A percentile compares a stretch with the other conserved stretches of the same genome.
phyloP scores from a whole-genome alignment of 352 stramenopile species.

The Phytophthora palmivora region DNA sequence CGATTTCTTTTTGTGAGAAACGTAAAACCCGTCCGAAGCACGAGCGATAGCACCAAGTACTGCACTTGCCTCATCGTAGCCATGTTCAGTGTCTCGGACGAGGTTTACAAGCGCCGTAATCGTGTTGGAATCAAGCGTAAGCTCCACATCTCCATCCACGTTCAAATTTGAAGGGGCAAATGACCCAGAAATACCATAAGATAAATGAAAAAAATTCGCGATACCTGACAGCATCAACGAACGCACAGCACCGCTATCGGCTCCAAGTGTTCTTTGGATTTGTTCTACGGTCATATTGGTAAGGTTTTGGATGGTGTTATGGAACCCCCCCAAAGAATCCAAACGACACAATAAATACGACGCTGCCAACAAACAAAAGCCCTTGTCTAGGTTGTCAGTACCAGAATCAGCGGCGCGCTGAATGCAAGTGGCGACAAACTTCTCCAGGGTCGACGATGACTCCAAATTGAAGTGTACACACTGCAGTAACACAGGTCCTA shows the following conservation, averaged over 20 bases:
- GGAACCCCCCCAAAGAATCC: conserved; percentile 32
- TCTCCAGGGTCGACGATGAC: conserved; percentile 33
- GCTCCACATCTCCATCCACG: conserved; percentile 16
- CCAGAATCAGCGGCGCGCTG: conserved; percentile 24
- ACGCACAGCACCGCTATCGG: conserved; percentile 6
- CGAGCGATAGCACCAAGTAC: conserved; percentile 47
- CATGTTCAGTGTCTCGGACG: conserved; percentile 15
- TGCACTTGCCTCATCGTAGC: conserved; percentile 7
- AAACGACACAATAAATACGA: conserved; percentile 37
- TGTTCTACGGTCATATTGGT: conserved; percentile 27
- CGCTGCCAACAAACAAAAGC: conserved; percentile 38
- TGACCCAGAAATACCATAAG: conserved; percentile 27
- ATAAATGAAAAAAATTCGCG: conserved; percentile 39
- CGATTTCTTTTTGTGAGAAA: conserved; percentile 57
- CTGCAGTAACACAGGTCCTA: conserved; percentile 50
- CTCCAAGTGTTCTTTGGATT: conserved; percentile 19
- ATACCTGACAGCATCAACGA: conserved; percentile 28
- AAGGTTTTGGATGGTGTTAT: conserved; percentile 23
- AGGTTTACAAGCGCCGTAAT: conserved; percentile 29
- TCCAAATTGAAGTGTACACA: conserved; percentile 42
- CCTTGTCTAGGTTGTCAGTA: conserved; percentile 12
- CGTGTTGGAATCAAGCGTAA: conserved; percentile 31
- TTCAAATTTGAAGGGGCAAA: not conserved
- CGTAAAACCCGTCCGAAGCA: conserved; percentile 37
- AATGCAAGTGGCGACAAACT: conserved; percentile 43